Percentiles rank a stretch among this genome's conserved stretches.
Evolutionary conservation across 805 yeast species (phyloP).

Genomic region (Debaryomyces prosopidis): DNA sequence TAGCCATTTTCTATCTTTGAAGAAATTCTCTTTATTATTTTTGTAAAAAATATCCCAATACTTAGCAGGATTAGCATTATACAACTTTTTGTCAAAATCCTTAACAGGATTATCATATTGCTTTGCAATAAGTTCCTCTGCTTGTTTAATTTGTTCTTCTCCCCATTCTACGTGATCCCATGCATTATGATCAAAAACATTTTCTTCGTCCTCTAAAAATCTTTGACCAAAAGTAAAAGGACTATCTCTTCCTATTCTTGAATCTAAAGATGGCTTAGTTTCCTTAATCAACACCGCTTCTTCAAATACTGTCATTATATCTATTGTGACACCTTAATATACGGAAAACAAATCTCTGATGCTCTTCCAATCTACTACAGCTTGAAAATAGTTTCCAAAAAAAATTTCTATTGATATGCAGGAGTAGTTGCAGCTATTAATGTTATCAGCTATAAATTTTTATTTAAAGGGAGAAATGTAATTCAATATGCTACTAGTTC

Average conservation of each 20-base stretch:
- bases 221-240: slow-evolving; percentile 95
- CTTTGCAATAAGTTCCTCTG: slow-evolving; percentile 67
- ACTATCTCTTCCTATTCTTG: slow-evolving; percentile 76
- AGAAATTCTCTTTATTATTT: slow-evolving; percentile 88
- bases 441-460: too few species aligned
- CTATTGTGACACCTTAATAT: too few species aligned
- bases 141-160: slow-evolving; percentile 76
- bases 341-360: too few species aligned
- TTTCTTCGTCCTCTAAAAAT: slow-evolving; percentile 64
- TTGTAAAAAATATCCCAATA: slow-evolving; percentile 95
- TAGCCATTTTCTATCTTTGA: slow-evolving; percentile 95
- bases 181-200: slow-evolving; percentile 91
- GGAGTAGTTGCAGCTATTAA: neutral
- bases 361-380: neutral
- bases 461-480: neutral
- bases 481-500: neutral
- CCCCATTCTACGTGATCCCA: slow-evolving; percentile 99
- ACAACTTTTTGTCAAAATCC: slow-evolving; percentile 78
- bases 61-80: slow-evolving; percentile 83
- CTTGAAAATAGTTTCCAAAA: neutral
- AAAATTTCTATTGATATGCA: neutral
- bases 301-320: neutral
- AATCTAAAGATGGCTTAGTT: slow-evolving; percentile 48
- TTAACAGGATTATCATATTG: slow-evolving; percentile 85
- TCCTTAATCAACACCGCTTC: slow-evolving; percentile 10